These are phyloP conservation scores for Pythium diclinum DNA, from an alignment of 352 stramenopile species.

Conservation along the genomic window DNA sequence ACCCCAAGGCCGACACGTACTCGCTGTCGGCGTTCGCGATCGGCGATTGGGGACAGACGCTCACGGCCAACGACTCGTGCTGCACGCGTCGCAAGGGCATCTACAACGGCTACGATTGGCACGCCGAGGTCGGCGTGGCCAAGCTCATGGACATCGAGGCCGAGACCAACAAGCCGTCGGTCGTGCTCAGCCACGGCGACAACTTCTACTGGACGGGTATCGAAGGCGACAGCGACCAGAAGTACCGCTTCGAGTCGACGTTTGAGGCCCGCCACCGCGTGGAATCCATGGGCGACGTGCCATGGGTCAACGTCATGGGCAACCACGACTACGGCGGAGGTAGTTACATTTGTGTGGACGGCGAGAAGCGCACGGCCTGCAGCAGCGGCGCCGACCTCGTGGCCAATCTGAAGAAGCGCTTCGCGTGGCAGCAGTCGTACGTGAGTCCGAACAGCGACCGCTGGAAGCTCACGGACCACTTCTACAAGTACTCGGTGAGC, in stretches of 20 bases:
- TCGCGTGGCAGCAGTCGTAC: slow-evolving; percentile 37
- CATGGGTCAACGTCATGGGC: slow-evolving; percentile 44
- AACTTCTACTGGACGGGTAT: slow-evolving; percentile 53
- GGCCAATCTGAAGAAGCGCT: slow-evolving; percentile 28
- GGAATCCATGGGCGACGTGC: slow-evolving; percentile 28
- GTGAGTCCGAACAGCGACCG: slow-evolving; percentile 48
- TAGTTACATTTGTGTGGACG: slow-evolving; percentile 36
- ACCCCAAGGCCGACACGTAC: slow-evolving; percentile 21
- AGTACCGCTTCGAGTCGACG: slow-evolving; percentile 35
- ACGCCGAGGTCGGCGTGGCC: slow-evolving; percentile 28
- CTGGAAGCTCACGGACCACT: slow-evolving; percentile 46
- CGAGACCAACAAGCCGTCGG: slow-evolving; percentile 28
- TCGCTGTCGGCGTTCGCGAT: slow-evolving; percentile 27
- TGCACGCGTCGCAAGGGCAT: slow-evolving; percentile 27
- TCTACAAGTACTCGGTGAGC: slow-evolving; percentile 39
- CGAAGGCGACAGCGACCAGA: slow-evolving; percentile 23
- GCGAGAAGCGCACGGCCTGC: slow-evolving; percentile 21
- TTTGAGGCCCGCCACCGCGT: slow-evolving; percentile 38
- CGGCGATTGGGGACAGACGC: slow-evolving; percentile 30
- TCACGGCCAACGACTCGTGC: slow-evolving; percentile 26
- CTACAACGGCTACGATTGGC: slow-evolving; percentile 35
- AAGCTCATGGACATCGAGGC: slow-evolving; percentile 39
- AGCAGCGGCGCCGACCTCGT: slow-evolving; percentile 22
- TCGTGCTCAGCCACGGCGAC: slow-evolving; percentile 41
- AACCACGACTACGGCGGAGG: slow-evolving; percentile 47